Conservation (phyloP, 371 early-diverging fungal genomes). For the Lichtheimia hyalospora region DNA sequence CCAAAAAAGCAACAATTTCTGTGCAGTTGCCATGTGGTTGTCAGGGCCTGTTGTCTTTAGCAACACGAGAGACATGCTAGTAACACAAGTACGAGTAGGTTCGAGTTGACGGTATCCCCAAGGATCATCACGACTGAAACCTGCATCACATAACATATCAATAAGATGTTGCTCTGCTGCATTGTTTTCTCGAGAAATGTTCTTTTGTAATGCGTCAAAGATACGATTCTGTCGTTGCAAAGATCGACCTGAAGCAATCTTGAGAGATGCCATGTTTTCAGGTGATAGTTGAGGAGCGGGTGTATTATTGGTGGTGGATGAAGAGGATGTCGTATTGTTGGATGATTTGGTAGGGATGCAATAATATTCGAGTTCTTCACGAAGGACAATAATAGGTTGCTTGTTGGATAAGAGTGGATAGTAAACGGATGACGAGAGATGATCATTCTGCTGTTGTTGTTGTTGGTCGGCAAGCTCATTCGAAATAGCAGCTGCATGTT, state of each 20-base stretch:
- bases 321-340: conserved; percentile 7
- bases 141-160: conserved; percentile 86
- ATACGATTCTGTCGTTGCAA: conserved; percentile 67
- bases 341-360: conserved; percentile 39
- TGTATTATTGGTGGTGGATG: neutral
- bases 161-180: conserved; percentile 83
- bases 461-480: conserved; percentile 19
- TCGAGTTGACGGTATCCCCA: conserved; percentile 83
- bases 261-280: conserved; percentile 44
- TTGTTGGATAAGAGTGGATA: conserved; percentile 61
- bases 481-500: conserved; percentile 6
- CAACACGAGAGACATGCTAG: conserved; percentile 71
- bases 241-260: conserved; percentile 63
- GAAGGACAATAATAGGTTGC: conserved; percentile 68
- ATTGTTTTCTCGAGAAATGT: conserved; percentile 70
- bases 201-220: conserved; percentile 77
- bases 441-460: conserved; percentile 26
- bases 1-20: conserved; percentile 81
- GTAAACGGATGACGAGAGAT: conserved; percentile 36
- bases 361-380: conserved; percentile 67
- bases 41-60: conserved; percentile 74
- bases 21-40: conserved; percentile 76
- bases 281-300: neutral
- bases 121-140: conserved; percentile 69
- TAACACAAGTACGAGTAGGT: conserved; percentile 65